Evolutionary conservation across 805 yeast species (phyloP), one percentile per base, ranked within the genome.

Genomic region (Starmerella ratchasimensis): DNA sequence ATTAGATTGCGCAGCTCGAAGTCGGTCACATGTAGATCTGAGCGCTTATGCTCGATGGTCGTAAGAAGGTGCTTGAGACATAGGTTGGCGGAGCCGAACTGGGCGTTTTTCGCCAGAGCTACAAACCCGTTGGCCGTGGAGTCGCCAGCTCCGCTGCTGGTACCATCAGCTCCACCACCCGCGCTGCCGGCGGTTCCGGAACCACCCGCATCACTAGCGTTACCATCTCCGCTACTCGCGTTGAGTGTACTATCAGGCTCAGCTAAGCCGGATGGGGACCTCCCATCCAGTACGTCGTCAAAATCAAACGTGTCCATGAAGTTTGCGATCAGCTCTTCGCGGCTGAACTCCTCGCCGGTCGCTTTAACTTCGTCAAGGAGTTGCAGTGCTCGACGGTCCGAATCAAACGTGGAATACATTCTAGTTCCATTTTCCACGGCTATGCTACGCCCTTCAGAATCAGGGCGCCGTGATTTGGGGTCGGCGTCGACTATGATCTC

Each of bases 1-100:
- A 90, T 77, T 45, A 90, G 64, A 43, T 79, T 79, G 42, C 88
- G 72, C 39, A 90, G 69, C 55, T 90, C 97, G 39, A 71, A 64
- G 52, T 88, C 97, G 9, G 82, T 74, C 23, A 90, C 63, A 2
- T 56, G 51, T 39, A 88, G 62, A 42, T 72, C 71, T n/a, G 82
- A 81, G 50, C 94, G 71, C 42, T 79, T 74, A 19, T 70, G 72
- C 46, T 83, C 94, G 38, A 90, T 83, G 2, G 78, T 71, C 6
- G 73, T 71, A 22, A 90, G 62, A 34, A 90, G 65, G 56, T 93
- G 86, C 52, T 84, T 82, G 36, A 90, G 62, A 3, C 84, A 75
- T 26, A 79, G 58, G 48, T 75, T 78, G 1, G 83, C 86, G 3
- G 86, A 83, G 3, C 88, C 88, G 37, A 73, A 59, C 39, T 66